Percentiles rank a stretch among this genome's conserved stretches.
Conservation (phyloP, 176 grass and related monocot genomes). For the Oryza longistaminata region DNA sequence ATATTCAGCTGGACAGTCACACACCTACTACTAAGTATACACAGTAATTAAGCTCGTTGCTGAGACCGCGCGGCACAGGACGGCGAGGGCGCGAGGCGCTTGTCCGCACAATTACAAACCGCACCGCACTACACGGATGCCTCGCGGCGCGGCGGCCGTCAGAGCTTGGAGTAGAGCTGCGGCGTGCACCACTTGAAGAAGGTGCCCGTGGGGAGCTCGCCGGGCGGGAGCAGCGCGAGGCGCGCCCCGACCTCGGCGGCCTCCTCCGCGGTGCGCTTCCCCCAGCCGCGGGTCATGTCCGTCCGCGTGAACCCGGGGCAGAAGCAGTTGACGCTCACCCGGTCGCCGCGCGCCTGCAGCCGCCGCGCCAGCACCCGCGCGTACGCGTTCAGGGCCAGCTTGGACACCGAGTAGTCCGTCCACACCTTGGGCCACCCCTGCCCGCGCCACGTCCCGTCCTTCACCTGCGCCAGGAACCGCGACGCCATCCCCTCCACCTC, state of each 20-base stretch:
- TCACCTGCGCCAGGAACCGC: constrained; percentile 75
- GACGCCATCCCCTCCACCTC: constrained; percentile 63
- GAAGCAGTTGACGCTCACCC: constrained; percentile 89
- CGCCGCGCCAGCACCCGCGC: constrained; percentile 67
- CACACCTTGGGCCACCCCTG: constrained; percentile 85
- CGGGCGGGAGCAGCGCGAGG: constrained; percentile 54
- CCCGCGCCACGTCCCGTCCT: constrained; percentile 63
- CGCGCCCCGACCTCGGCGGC: constrained; percentile 51
- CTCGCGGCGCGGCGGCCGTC: background rate
- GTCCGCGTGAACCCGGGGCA: constrained; percentile 94
- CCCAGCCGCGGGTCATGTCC: constrained; percentile 77
- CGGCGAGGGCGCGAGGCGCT: background rate
- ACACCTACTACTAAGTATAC: background rate
- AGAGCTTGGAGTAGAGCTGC: constrained; percentile 76
- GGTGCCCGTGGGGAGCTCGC: constrained; percentile 61
- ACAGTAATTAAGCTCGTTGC: background rate
- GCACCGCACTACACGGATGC: background rate
- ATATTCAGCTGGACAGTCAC: background rate
- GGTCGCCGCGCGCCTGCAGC: constrained; percentile 48
- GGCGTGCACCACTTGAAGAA: constrained; percentile 78
- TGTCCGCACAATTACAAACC: too few species aligned
- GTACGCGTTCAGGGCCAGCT: constrained; percentile 93
- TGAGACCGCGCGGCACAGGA: background rate
- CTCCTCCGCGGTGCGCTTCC: constrained; percentile 65
- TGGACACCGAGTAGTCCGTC: constrained; percentile 94